These are phyloP conservation scores for Albifimbria verrucaria DNA, from an alignment of 2,329 filamentous ascomycete species.

Conservation along the genomic window DNA sequence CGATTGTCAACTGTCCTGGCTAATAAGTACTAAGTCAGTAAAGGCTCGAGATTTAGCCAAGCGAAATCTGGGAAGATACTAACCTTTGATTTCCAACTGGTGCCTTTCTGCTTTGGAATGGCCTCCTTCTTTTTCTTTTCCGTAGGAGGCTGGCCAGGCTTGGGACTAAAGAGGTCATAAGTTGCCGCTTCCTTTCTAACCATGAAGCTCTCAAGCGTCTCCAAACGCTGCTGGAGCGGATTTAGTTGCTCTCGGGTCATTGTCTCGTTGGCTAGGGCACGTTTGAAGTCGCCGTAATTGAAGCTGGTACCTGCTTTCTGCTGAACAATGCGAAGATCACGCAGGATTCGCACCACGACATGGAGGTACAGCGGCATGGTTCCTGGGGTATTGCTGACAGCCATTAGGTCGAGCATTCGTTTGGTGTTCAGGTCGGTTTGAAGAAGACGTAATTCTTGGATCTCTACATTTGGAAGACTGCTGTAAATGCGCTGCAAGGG, in stretches of 20 bases:
- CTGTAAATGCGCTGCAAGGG: too few species aligned
- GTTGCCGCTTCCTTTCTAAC: background rate
- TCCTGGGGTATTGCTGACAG: constrained; percentile 35
- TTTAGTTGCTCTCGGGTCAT: constrained; percentile 47
- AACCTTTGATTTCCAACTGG: constrained; percentile 17
- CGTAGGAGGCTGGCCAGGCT: background rate
- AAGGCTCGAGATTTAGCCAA: background rate
- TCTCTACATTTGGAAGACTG: constrained; percentile 37
- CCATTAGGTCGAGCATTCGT: constrained; percentile 60
- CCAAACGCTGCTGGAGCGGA: constrained; percentile 42
- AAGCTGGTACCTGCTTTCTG: constrained; percentile 36
- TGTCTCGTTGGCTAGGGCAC: constrained; percentile 20
- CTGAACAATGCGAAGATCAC: constrained; percentile 49
- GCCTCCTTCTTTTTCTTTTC: background rate
- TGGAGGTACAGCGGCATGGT: constrained; percentile 56
- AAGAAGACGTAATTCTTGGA: constrained; percentile 49
- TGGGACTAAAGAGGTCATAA: background rate
- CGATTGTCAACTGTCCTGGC: constrained; percentile 33
- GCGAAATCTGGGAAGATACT: constrained; percentile 3
- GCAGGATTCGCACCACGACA: constrained; percentile 51
- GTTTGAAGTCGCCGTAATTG: constrained; percentile 47
- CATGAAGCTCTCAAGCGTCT: constrained; percentile 50
- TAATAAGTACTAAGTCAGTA: constrained; percentile 6
- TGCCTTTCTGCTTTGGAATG: constrained; percentile 3
- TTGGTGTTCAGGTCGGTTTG: constrained; percentile 52